A percentile compares a stretch with the other conserved stretches of the same genome.
phyloP scores from a whole-genome alignment of 305 asterid species.

The Plantago coronopus region DNA sequence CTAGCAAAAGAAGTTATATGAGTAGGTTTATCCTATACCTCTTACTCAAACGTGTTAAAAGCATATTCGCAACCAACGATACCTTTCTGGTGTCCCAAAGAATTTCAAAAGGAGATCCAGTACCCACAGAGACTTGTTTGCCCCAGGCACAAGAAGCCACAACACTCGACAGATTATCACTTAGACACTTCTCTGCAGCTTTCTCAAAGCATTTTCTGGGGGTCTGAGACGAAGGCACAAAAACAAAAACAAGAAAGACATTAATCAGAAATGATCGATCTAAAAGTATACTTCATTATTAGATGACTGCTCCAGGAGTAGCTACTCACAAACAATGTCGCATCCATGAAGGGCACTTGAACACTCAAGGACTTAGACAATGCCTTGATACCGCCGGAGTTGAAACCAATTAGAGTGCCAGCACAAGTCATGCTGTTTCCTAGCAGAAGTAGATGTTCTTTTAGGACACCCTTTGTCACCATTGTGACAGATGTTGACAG shows the following conservation, averaged over 20 bases:
- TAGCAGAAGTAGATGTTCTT: slow-evolving; percentile 84
- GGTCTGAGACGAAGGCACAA: slow-evolving; percentile 46
- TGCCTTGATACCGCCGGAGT: slow-evolving; percentile 88
- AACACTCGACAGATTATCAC: slow-evolving; percentile 73
- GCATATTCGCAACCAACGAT: slow-evolving; percentile 16
- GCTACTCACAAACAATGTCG: slow-evolving; percentile 77
- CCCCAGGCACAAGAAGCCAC: slow-evolving; percentile 99
- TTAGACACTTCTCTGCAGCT: slow-evolving; percentile 94
- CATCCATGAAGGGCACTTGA: slow-evolving; percentile 89
- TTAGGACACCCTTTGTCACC: slow-evolving; percentile 97
- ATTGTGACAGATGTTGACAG: slow-evolving; percentile 84
- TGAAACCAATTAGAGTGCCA: slow-evolving; percentile 88
- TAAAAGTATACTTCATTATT: slow-evolving; percentile 9
- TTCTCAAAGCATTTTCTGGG: slow-evolving; percentile 91
- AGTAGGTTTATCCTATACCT: slow-evolving; percentile 22
- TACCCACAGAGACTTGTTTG: slow-evolving; percentile 85
- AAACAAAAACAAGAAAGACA: slow-evolving; percentile 16
- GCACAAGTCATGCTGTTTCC: slow-evolving; percentile 95
- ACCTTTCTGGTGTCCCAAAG: slow-evolving; percentile 92
- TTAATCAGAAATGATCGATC: slow-evolving; percentile 14
- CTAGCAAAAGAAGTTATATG: slow-evolving; percentile 35
- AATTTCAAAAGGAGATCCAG: slow-evolving; percentile 89
- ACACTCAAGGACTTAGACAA: slow-evolving; percentile 65
- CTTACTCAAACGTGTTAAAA: slow-evolving; percentile 18
- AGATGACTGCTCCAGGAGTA: slow-evolving; percentile 13